Conservation (phyloP, 179 eudicot genomes). For the Amaranthus tricolor region DNA sequence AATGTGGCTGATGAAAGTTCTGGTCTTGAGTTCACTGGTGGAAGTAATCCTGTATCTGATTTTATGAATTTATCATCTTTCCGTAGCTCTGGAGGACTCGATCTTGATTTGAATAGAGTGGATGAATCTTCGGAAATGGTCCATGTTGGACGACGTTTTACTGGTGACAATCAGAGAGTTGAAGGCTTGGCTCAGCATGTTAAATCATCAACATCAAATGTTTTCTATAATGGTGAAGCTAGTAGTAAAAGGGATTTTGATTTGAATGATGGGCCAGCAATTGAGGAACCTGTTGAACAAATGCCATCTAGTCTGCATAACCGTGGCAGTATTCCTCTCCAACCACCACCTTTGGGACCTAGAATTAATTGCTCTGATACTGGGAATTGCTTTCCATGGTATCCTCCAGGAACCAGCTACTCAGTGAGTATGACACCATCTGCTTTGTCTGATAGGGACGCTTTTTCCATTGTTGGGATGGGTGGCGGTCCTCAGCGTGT, state of each 20-base stretch:
- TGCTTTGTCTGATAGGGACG: conserved; percentile 51
- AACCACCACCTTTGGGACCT: conserved; percentile 38
- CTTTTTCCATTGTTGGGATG: conserved; percentile 44
- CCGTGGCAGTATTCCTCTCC: conserved; percentile 30
- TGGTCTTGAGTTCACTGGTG: conserved; percentile 24
- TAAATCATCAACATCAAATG: conserved; percentile 32
- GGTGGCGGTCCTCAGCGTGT: conserved; percentile 49
- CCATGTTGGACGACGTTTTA: conserved; percentile 4
- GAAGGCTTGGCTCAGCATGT: conserved; percentile 30
- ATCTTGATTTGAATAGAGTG: conserved; percentile 74
- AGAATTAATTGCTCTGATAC: conserved; percentile 44
- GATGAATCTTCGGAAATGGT: conserved; percentile 66
- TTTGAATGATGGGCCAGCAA: conserved; percentile 77
- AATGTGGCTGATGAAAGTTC: conserved; percentile 78
- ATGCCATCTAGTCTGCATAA: conserved; percentile 25
- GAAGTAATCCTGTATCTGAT: conserved; percentile 14
- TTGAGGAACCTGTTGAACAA: conserved; percentile 48
- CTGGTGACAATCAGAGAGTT: conserved; percentile 25
- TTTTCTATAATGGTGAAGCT: conserved; percentile 36
- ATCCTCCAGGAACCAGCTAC: conserved; percentile 48
- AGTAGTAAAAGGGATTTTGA: conserved; percentile 67
- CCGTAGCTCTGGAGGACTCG: conserved; percentile 48
- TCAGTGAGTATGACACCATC: conserved; percentile 52
- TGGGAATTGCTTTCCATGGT: conserved; percentile 61
- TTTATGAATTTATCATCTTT: conserved; percentile 15